phyloP scores from a whole-genome alignment of 2,329 filamentous ascomycete genomes.

The Fusarium ambrosium region DNA sequence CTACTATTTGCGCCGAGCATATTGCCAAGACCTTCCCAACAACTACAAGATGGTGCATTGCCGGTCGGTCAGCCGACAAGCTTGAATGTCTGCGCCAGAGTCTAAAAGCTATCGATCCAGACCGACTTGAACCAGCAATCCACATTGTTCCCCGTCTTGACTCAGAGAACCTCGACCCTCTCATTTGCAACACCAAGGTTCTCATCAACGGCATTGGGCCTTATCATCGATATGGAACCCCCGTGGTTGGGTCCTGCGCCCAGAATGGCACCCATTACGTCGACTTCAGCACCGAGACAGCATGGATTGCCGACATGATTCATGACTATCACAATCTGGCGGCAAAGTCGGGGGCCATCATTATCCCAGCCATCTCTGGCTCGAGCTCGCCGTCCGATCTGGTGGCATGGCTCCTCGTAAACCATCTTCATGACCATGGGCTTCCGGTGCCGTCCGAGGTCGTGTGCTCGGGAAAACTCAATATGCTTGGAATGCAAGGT shows the following conservation, averaged over 20 bases:
- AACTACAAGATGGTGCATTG: conserved; percentile 9
- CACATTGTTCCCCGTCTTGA: background rate
- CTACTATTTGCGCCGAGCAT: background rate
- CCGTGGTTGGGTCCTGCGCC: conserved; percentile 1
- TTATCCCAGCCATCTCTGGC: background rate
- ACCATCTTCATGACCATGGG: background rate
- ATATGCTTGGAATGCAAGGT: background rate
- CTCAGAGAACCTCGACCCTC: background rate
- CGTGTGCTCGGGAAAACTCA: background rate
- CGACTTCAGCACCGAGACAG: conserved; percentile 13
- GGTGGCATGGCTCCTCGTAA: background rate
- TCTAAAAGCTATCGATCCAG: background rate
- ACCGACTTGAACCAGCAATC: background rate
- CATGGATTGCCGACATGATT: conserved; percentile 6
- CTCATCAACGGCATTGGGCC: conserved; percentile 12
- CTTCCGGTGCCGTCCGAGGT: background rate
- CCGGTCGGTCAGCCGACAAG: conserved; percentile 5
- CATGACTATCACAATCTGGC: background rate
- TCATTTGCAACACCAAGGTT: background rate
- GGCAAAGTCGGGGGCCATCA: background rate
- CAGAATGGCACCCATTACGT: conserved; percentile 13
- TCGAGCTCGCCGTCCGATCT: background rate
- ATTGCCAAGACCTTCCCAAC: background rate
- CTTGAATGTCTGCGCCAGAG: background rate
- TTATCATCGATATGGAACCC: conserved; percentile 5